Conservation (phyloP, 2,329 filamentous ascomycete species). For the Albophoma yamanashiensis region DNA sequence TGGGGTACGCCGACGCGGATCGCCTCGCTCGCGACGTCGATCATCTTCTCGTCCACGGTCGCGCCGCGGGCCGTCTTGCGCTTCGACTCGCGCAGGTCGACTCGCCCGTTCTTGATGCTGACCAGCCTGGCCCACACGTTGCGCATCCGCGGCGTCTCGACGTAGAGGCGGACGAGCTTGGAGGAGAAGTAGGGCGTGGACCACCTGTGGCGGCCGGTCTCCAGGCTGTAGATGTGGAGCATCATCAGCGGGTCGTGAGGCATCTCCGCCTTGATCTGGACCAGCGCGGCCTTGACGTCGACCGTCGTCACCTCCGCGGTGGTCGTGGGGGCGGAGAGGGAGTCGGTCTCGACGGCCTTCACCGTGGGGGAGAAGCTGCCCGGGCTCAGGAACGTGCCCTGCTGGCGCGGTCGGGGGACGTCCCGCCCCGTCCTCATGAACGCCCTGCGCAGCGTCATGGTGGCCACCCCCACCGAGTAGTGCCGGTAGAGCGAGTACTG, state of each 20-base stretch:
- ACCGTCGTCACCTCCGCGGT: conserved; percentile 62
- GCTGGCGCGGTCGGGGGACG: conserved; percentile 19
- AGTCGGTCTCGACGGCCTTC: conserved; percentile 8
- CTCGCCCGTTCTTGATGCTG: conserved; percentile 68
- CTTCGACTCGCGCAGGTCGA: conserved; percentile 71
- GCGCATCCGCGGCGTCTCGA: conserved; percentile 73
- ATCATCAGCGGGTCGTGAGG: conserved; percentile 85
- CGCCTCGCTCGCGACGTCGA: conserved; percentile 77
- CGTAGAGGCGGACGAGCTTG: conserved; percentile 74
- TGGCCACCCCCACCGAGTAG: conserved; percentile 77
- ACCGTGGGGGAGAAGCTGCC: conserved; percentile 24
- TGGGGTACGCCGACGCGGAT: conserved; percentile 84
- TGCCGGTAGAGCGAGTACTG: conserved; percentile 92
- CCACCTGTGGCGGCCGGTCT: conserved; percentile 80
- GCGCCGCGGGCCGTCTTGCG: conserved; percentile 51
- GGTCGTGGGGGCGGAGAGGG: conserved; percentile 20
- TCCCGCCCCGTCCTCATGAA: conserved; percentile 46
- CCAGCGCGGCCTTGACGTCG: conserved; percentile 68
- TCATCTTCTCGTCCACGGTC: conserved; percentile 62
- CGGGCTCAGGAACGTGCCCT: conserved; percentile 14
- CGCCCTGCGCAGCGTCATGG: conserved; percentile 61
- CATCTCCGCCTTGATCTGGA: conserved; percentile 84
- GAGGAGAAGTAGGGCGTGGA: conserved; percentile 70
- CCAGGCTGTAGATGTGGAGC: conserved; percentile 75
- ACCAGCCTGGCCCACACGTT: conserved; percentile 78